These are phyloP conservation scores for Dothiorella sarmentorum DNA, from an alignment of 2,329 filamentous ascomycete species.

Conservation along the genomic window DNA sequence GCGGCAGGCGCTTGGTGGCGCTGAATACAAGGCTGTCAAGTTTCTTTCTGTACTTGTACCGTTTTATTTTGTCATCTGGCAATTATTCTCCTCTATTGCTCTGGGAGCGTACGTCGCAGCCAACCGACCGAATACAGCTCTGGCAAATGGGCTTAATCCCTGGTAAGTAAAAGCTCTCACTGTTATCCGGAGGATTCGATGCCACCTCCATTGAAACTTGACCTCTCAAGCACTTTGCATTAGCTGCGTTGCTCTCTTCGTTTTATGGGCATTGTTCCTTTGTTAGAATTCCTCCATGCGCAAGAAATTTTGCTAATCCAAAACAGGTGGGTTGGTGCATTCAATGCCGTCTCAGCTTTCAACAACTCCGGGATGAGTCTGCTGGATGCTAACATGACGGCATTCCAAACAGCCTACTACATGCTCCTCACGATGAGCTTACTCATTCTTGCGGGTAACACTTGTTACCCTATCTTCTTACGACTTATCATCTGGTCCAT, in stretches of 20 bases:
- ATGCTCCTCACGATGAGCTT: slow-evolving; percentile 50
- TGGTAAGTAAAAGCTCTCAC: slow-evolving; percentile 44
- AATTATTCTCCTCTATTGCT: slow-evolving; percentile 56
- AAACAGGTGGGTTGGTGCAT: slow-evolving; percentile 58
- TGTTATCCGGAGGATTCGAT: too few relatives aligned
- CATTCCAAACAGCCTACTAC: slow-evolving; percentile 49
- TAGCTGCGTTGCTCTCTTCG: too few relatives aligned
- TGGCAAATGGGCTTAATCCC: slow-evolving; percentile 57
- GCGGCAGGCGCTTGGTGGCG: slow-evolving; percentile 57
- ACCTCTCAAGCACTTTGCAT: too few relatives aligned
- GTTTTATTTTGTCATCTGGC: slow-evolving; percentile 58
- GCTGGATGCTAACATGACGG: slow-evolving; percentile 62
- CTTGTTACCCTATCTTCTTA: slow-evolving; percentile 56
- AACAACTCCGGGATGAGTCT: slow-evolving; percentile 70
- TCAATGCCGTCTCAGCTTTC: slow-evolving; percentile 66
- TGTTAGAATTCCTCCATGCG: background rate
- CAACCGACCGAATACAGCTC: slow-evolving; percentile 49
- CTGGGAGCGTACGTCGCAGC: slow-evolving; percentile 59
- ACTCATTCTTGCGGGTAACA: slow-evolving; percentile 53
- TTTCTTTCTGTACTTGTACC: slow-evolving; percentile 59
- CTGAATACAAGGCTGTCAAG: slow-evolving; percentile 61
- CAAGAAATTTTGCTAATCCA: background rate
- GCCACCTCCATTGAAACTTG: too few relatives aligned
- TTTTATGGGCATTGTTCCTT: background rate
- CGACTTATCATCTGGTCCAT: slow-evolving; percentile 57